Evolutionary conservation across 331 rosid genomes (phyloP).

Genomic region (Acacia concinna): DNA sequence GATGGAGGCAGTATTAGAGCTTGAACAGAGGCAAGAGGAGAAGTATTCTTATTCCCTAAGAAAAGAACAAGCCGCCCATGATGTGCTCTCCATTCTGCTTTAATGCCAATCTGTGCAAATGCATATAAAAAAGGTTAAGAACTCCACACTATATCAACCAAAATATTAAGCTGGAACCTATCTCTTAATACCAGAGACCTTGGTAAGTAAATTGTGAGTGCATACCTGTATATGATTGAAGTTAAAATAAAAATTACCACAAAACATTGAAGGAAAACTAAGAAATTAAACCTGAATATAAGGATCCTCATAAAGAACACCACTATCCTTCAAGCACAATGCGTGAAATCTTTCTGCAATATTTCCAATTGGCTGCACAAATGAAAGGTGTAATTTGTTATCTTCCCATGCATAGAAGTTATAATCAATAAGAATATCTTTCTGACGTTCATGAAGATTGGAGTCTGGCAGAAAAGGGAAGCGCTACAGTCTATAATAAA

Average conservation of each 20-base stretch:
- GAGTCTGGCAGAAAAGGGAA: conserved; percentile 7
- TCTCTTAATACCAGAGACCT: conserved; percentile 12
- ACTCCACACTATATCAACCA: neutral
- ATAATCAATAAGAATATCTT: conserved; percentile 8
- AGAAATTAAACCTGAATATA: conserved; percentile 74
- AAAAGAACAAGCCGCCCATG: conserved; percentile 92
- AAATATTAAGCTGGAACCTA: conserved; percentile 16
- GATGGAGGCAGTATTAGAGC: conserved; percentile 86
- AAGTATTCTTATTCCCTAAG: conserved; percentile 94
- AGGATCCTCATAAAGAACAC: conserved; percentile 96
- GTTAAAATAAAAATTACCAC: conserved; percentile 2
- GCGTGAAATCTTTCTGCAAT: conserved; percentile 88
- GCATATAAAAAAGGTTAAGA: neutral
- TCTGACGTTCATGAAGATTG: conserved; percentile 30
- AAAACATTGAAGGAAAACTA: conserved; percentile 3
- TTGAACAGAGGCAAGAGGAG: conserved; percentile 86
- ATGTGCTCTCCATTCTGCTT: conserved; percentile 95
- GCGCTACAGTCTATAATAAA: conserved; percentile 21
- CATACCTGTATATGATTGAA: neutral
- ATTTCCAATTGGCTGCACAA: conserved; percentile 92
- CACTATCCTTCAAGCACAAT: conserved; percentile 95
- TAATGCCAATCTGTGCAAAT: conserved; percentile 74
- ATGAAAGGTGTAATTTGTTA: conserved; percentile 21
- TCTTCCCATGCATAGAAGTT: conserved; percentile 28
- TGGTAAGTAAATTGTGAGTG: conserved; percentile 1